Evolutionary conservation across 805 yeast species (phyloP).

Genomic region (Candida sonorensis): DNA sequence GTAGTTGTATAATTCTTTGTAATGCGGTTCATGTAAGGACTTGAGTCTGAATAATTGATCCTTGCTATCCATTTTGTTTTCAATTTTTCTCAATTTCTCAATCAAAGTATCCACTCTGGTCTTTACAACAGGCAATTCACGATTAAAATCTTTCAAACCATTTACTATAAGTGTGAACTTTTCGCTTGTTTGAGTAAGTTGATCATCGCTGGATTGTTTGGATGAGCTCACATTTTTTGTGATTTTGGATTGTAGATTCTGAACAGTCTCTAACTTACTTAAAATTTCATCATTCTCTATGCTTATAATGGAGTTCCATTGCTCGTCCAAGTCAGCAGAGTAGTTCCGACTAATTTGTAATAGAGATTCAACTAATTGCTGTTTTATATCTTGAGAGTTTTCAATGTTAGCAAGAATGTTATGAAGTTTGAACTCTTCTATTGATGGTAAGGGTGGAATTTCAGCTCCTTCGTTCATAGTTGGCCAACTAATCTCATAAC

Average conservation of each 20-base stretch:
- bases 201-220: slow-evolving; percentile 2
- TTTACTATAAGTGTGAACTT: slow-evolving; percentile 3
- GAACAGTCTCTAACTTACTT: slow-evolving; percentile 13
- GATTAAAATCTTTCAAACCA: slow-evolving; percentile 20
- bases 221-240: too few species aligned
- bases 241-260: too few species aligned
- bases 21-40: slow-evolving; percentile 36
- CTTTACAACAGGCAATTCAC: slow-evolving; percentile 8
- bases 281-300: slow-evolving; percentile 20
- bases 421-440: slow-evolving; percentile 21
- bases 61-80: slow-evolving; percentile 28
- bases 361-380: slow-evolving; percentile 19
- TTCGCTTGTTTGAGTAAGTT: slow-evolving; percentile 1
- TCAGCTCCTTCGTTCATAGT: background rate
- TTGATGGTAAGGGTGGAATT: slow-evolving; percentile 17
- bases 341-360: slow-evolving; percentile 15
- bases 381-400: slow-evolving; percentile 15
- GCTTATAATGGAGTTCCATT: slow-evolving; percentile 15
- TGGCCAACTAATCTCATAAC: too few species aligned
- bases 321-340: slow-evolving; percentile 24
- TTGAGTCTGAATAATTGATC: slow-evolving; percentile 30
- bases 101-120: slow-evolving; percentile 19
- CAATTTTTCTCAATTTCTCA: slow-evolving; percentile 26
- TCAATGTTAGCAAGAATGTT: slow-evolving; percentile 19
- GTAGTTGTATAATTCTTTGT: slow-evolving; percentile 31